phyloP scores from a whole-genome alignment of 768 basidiomycete genomes.

The Hericium coralloides region DNA sequence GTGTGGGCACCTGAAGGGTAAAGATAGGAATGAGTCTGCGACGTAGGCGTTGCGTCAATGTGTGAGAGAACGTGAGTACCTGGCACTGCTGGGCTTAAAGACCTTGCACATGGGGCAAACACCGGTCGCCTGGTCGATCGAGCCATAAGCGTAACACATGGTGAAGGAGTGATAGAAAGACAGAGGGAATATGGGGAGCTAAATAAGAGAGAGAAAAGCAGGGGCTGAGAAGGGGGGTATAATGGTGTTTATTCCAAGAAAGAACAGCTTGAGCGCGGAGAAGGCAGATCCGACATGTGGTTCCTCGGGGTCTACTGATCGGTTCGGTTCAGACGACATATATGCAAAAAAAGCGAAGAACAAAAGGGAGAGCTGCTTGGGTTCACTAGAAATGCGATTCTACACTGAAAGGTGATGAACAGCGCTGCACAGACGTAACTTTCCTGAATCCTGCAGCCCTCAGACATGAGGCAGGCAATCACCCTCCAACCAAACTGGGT shows the following conservation, averaged over 20 bases:
- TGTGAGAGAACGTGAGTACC: constrained; percentile 28
- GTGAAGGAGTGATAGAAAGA: constrained; percentile 18
- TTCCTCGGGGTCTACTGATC: constrained; percentile 31
- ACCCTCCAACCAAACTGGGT: background rate
- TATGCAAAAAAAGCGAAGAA: constrained; percentile 17
- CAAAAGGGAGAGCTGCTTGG: constrained; percentile 10
- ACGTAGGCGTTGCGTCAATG: constrained; percentile 7
- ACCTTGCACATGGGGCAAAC: constrained; percentile 84
- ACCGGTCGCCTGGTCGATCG: constrained; percentile 55
- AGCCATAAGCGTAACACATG: constrained; percentile 72
- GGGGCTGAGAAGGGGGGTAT: constrained; percentile 26
- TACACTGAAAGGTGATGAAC: background rate
- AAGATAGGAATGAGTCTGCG: constrained; percentile 16
- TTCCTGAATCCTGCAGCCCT: constrained; percentile 2
- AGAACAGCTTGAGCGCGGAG: constrained; percentile 18
- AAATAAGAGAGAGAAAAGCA: constrained; percentile 15
- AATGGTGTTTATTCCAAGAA: constrained; percentile 32
- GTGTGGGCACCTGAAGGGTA: constrained; percentile 59
- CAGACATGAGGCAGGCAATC: constrained; percentile 4
- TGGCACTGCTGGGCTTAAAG: constrained; percentile 50
- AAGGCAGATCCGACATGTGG: constrained; percentile 29
- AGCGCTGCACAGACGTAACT: constrained; percentile 3
- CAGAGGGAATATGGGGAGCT: constrained; percentile 4
- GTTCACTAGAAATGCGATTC: background rate
- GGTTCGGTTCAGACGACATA: constrained; percentile 28